Conservation (phyloP, 2,329 filamentous ascomycete species). For the Phialophora macrospora region DNA sequence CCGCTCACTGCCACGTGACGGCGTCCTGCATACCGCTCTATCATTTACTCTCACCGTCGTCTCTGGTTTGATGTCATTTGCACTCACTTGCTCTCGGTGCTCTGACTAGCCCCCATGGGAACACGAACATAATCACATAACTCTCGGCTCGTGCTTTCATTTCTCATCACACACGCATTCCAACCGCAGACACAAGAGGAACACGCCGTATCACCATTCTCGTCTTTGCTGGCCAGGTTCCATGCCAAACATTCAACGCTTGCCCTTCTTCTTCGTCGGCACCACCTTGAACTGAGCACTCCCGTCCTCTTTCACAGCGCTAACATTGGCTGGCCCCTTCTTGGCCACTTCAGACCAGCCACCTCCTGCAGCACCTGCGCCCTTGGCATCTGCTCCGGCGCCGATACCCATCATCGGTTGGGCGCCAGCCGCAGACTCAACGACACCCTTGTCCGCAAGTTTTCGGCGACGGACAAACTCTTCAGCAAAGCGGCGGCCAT, state of each 20-base stretch:
- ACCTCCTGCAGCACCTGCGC: conserved; percentile 60
- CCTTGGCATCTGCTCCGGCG: conserved; percentile 51
- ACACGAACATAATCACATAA: background rate
- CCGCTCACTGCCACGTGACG: too few species aligned
- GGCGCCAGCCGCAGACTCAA: conserved; percentile 65
- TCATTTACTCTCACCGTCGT: background rate
- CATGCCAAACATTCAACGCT: conserved; percentile 53
- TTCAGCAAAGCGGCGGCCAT: conserved; percentile 89
- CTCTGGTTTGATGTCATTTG: background rate
- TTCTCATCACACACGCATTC: conserved; percentile 2
- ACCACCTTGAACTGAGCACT: conserved; percentile 80
- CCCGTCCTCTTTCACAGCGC: conserved; percentile 53
- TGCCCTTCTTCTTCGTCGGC: conserved; percentile 84
- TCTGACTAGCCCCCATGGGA: background rate
- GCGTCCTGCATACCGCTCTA: background rate
- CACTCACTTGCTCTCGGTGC: background rate
- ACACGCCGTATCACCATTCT: background rate
- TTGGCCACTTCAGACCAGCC: conserved; percentile 98
- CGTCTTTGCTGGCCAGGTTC: background rate
- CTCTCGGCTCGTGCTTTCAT: conserved; percentile 5
- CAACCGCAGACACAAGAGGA: background rate
- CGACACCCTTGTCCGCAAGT: conserved; percentile 87
- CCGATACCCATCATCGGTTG: conserved; percentile 38
- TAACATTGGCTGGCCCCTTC: conserved; percentile 67
- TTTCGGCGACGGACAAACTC: conserved; percentile 94